Conservation (phyloP, 768 basidiomycete species). For the Russula sp. region DNA sequence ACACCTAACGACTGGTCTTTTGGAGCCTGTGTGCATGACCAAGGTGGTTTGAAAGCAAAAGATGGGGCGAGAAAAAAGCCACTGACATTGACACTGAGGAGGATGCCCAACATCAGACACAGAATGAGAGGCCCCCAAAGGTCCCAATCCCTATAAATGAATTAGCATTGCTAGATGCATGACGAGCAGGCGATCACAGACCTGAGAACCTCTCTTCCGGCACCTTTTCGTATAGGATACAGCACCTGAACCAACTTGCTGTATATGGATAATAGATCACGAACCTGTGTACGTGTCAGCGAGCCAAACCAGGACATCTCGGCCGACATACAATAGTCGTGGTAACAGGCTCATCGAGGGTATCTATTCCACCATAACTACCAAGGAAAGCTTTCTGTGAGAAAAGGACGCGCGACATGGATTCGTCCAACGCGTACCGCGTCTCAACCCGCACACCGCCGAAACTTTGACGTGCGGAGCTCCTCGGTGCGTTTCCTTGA, state of each 20-base stretch:
- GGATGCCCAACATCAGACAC: conserved; percentile 70
- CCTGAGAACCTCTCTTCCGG: conserved; percentile 76
- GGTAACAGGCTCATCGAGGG: conserved; percentile 87
- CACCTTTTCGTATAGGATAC: conserved; percentile 66
- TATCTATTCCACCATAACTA: conserved; percentile 78
- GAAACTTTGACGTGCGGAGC: conserved; percentile 51
- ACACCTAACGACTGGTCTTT: conserved; percentile 74
- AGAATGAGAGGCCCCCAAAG: conserved; percentile 92
- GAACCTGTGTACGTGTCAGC: conserved; percentile 44
- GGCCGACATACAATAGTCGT: conserved; percentile 67
- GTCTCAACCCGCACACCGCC: conserved; percentile 89
- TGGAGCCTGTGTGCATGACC: conserved; percentile 62
- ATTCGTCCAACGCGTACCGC: conserved; percentile 42
- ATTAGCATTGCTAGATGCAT: conserved; percentile 1
- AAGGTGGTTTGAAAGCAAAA: neutral
- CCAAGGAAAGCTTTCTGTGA: neutral
- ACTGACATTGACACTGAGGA: conserved; percentile 77
- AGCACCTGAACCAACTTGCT: conserved; percentile 90
- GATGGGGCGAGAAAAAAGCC: neutral
- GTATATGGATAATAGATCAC: conserved; percentile 87
- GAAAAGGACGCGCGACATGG: neutral
- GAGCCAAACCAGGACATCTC: conserved; percentile 10
- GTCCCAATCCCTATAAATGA: conserved; percentile 78
- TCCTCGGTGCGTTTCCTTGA: conserved; percentile 29
- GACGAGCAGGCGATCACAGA: conserved; percentile 28